phyloP scores from a whole-genome alignment of 345 rosid species.

The Acer negundo region DNA sequence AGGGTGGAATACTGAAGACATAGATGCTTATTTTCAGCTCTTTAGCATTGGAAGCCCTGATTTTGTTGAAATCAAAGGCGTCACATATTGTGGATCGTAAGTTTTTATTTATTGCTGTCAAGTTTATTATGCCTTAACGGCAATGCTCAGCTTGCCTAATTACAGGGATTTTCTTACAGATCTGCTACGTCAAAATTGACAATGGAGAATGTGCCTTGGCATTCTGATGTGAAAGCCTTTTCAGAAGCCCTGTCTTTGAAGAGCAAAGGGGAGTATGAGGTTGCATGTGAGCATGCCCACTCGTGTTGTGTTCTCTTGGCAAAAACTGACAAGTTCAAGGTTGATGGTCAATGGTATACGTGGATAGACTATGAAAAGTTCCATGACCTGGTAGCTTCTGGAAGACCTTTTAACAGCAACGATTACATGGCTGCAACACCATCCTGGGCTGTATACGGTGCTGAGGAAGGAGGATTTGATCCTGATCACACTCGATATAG shows the following conservation, averaged over 20 bases:
- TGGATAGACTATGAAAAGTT: slow-evolving; percentile 99
- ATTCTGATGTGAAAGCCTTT: slow-evolving; percentile 83
- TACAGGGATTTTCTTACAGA: slow-evolving; percentile 36
- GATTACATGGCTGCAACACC: slow-evolving; percentile 94
- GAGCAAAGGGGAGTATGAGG: slow-evolving; percentile 83
- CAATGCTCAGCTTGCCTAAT: slow-evolving; percentile 18
- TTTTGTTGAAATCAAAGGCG: slow-evolving; percentile 97
- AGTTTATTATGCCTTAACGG: neutral
- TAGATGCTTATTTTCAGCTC: slow-evolving; percentile 83
- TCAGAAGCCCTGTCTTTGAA: slow-evolving; percentile 80
- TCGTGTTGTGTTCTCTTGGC: slow-evolving; percentile 96
- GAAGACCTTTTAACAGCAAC: slow-evolving; percentile 67
- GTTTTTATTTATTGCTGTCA: slow-evolving; percentile 21
- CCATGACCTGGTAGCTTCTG: slow-evolving; percentile 91
- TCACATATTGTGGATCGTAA: slow-evolving; percentile 94
- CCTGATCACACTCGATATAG: slow-evolving; percentile 76
- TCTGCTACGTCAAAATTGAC: slow-evolving; percentile 94
- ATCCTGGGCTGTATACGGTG: slow-evolving; percentile 93
- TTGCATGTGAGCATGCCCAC: slow-evolving; percentile 97
- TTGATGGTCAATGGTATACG: slow-evolving; percentile 81
- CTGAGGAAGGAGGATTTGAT: slow-evolving; percentile 95
- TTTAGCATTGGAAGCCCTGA: slow-evolving; percentile 90
- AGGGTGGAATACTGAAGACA: slow-evolving; percentile 94
- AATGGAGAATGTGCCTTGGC: slow-evolving; percentile 99
- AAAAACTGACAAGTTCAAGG: slow-evolving; percentile 82